Evolutionary conservation across 768 basidiomycete genomes (phyloP).

Genomic region (Panellus pusillus): DNA sequence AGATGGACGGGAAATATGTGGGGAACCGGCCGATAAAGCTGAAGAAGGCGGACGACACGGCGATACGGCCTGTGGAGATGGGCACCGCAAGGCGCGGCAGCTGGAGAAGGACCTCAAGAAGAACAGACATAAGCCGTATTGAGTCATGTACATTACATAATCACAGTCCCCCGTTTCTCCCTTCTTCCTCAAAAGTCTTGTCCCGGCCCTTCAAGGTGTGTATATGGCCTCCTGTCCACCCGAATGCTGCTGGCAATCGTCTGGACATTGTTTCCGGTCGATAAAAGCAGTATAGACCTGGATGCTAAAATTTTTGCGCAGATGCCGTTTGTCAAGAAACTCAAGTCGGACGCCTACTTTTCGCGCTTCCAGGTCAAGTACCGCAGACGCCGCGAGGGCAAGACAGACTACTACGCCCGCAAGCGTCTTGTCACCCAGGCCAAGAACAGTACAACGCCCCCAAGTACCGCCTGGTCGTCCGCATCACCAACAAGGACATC

Average conservation of each 20-base stretch:
- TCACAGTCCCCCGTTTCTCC: not conserved
- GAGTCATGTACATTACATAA: conserved; percentile 11
- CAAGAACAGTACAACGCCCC: conserved; percentile 99
- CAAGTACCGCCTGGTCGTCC: conserved; percentile 97
- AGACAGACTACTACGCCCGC: conserved; percentile 99
- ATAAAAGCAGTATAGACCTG: not conserved
- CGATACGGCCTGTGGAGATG: conserved; percentile 92
- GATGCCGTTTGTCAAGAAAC: conserved; percentile 97
- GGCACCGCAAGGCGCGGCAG: conserved; percentile 87
- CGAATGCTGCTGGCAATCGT: not conserved
- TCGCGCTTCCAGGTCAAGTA: conserved; percentile 99
- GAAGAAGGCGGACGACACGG: conserved; percentile 87
- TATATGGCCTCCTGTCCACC: not conserved
- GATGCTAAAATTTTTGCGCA: conserved; percentile 35
- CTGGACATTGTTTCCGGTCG: too few species aligned
- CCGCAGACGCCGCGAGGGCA: conserved; percentile 95
- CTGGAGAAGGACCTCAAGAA: conserved; percentile 91
- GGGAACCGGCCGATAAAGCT: conserved; percentile 96
- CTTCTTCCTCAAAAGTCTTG: conserved; percentile 13
- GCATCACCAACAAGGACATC: conserved; percentile 97
- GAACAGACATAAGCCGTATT: conserved; percentile 88
- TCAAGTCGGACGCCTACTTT: conserved; percentile 97
- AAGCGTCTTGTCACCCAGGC: conserved; percentile 97
- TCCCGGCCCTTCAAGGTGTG: conserved; percentile 43
- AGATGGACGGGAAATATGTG: conserved; percentile 99